A percentile compares a stretch with the other conserved stretches of the same genome.
These are phyloP conservation scores for Fusarium sp. DNA, from an alignment of 2,329 filamentous ascomycete genomes.

Conservation along the genomic window DNA sequence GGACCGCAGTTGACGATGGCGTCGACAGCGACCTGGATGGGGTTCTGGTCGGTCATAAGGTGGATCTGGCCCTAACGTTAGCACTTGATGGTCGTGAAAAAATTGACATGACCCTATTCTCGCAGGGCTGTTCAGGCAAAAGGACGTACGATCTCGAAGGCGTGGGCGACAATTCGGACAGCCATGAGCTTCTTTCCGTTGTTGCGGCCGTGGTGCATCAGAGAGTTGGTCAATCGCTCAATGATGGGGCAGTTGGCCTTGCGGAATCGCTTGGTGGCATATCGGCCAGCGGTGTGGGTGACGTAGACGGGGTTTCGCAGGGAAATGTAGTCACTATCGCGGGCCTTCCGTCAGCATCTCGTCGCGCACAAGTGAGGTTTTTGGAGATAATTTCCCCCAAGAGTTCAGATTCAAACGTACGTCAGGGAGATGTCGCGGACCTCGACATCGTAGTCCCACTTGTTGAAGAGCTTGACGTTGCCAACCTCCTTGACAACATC, in stretches of 20 bases:
- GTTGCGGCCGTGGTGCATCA: constrained; percentile 99
- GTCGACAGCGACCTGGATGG: constrained; percentile 99
- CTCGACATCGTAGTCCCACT: constrained; percentile 98
- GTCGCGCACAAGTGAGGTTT: constrained; percentile 29
- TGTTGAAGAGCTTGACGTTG: constrained; percentile 97
- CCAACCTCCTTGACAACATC: constrained; percentile 90
- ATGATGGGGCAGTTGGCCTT: constrained; percentile 99
- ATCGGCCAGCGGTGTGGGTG: constrained; percentile 98
- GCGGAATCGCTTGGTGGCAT: constrained; percentile 99
- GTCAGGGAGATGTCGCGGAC: constrained; percentile 99
- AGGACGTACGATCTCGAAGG: constrained; percentile 97
- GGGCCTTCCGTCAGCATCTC: constrained; percentile 50
- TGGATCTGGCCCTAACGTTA: constrained; percentile 77
- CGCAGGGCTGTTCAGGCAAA: constrained; percentile 17
- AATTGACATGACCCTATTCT: constrained; percentile 1
- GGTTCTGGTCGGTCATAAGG: constrained; percentile 99
- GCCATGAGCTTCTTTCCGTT: constrained; percentile 99
- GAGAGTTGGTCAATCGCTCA: constrained; percentile 99
- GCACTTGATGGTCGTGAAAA: constrained; percentile 22
- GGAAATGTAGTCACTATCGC: constrained; percentile 95
- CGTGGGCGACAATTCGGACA: constrained; percentile 97
- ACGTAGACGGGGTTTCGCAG: constrained; percentile 99
- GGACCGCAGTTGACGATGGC: constrained; percentile 99
- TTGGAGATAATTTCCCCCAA: constrained; percentile 17
- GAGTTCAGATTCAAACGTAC: constrained; percentile 65